These are phyloP conservation scores for Akanthomyces lecanii DNA, from an alignment of 2,329 filamentous ascomycete genomes.

Conservation along the genomic window DNA sequence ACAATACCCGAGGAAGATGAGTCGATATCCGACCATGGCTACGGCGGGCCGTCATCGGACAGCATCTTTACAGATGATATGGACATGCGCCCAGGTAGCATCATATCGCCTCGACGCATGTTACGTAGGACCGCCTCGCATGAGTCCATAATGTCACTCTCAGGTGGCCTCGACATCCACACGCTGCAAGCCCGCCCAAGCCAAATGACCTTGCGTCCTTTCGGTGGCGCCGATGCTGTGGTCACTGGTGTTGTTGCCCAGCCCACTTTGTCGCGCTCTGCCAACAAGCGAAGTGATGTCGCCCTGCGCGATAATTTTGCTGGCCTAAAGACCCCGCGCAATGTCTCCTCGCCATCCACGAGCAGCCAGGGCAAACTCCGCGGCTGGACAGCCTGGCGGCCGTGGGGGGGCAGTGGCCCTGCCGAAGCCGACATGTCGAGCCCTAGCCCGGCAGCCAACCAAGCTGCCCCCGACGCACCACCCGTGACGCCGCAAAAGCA, in stretches of 20 bases:
- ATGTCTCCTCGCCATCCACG: slow-evolving; percentile 28
- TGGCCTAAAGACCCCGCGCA: slow-evolving; percentile 33
- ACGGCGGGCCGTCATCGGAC: slow-evolving; percentile 21
- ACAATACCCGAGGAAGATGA: slow-evolving; percentile 38
- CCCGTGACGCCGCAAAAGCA: slow-evolving; percentile 13
- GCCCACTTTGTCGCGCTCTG: slow-evolving; percentile 49
- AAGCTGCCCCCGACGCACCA: background rate
- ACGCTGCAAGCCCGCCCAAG: slow-evolving; percentile 71
- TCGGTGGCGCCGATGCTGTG: slow-evolving; percentile 52
- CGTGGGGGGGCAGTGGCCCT: slow-evolving; percentile 46
- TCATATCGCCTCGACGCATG: slow-evolving; percentile 26
- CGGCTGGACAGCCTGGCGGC: slow-evolving; percentile 41
- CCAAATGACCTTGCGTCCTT: slow-evolving; percentile 59
- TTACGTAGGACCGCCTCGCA: slow-evolving; percentile 70
- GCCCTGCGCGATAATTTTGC: slow-evolving; percentile 55
- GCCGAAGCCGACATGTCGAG: slow-evolving; percentile 2
- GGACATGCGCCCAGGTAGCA: slow-evolving; percentile 11
- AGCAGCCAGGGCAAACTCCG: slow-evolving; percentile 21
- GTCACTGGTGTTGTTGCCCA: slow-evolving; percentile 57
- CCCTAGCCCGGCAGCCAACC: slow-evolving; percentile 4
- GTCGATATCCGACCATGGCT: slow-evolving; percentile 12
- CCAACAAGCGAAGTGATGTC: slow-evolving; percentile 47
- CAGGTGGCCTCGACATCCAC: slow-evolving; percentile 86
- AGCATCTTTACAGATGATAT: background rate
- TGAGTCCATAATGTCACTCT: slow-evolving; percentile 83